Base-by-base conservation (phyloP, 2,329 filamentous ascomycete genomes). In the Myriosclerotinia scirpicola region DNA sequence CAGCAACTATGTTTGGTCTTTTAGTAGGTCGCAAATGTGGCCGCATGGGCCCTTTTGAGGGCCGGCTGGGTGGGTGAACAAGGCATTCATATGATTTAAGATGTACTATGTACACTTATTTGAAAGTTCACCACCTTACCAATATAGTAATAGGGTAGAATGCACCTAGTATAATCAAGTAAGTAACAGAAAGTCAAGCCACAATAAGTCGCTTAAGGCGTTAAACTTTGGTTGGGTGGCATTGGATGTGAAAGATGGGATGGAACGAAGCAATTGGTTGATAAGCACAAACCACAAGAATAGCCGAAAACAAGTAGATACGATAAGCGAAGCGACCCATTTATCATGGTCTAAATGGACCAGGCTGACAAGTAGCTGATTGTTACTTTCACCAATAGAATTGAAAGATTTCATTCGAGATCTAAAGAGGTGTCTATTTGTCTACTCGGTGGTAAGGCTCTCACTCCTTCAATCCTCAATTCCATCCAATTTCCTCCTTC, bases 21-120 rank as follows among this genome's bases (percentile, higher is more conserved):
- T 56, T 59, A 46, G 40, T 54, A 60, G 70, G 70, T 67, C 68
- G 67, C 50, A 66, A 26, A 67, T 53, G 40, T 34, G 73, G 67
- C 71, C 61, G 54, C 42, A 56, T 60, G 64, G 69, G 70, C 66
- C 70, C 38, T 53, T 67, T 36, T 68, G 40, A 68, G 7, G 71
- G 71, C 67, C 72, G 71, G 71, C 70, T 72, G 69, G 71, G 67
- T 65, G 66, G 30, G 44, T 54, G 52, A 58, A 56, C 66, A 64
- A 53, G 53, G 60, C 66, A 59, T 54, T 68, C 67, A 64, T 67
- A 59, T 44, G 53, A 30, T 26, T 34, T n/a, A 22, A 65, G 44
- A 59, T 59, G 56, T 60, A 36, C 22, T 22, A 48, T 50, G 44
- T 42, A 22, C 22, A 52, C 44, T 48, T 38, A 30, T 34, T 58